Percentiles rank a stretch among this genome's conserved stretches.
Evolutionary conservation across 1,139 yeast species (phyloP).

Genomic region (Yamadazyma taylorii): DNA sequence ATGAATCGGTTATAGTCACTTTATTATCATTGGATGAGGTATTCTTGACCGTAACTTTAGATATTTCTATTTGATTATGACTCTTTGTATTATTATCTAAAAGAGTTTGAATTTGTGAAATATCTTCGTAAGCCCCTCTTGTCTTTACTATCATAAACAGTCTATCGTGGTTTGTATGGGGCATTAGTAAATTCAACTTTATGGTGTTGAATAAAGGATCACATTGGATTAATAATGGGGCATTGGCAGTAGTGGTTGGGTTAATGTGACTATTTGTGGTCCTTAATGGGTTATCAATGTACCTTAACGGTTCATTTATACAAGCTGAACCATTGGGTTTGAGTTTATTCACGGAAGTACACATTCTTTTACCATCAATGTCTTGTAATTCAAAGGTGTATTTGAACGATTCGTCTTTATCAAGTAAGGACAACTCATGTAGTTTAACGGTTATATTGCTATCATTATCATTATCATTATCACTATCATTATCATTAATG

Average conservation of each 20-base stretch:
- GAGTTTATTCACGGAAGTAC: slow-evolving; percentile 17
- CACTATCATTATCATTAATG: no score
- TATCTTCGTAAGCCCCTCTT: slow-evolving; percentile 3
- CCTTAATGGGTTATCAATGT: slow-evolving; percentile 30
- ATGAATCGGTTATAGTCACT: slow-evolving; percentile 34
- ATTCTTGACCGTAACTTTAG: slow-evolving; percentile 27
- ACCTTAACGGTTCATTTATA: slow-evolving; percentile 20
- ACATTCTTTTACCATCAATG: slow-evolving; percentile 10
- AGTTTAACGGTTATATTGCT: no score
- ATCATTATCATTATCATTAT: no score
- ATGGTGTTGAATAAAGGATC: slow-evolving; percentile 23
- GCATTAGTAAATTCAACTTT: slow-evolving; percentile 26
- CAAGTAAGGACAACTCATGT: slow-evolving; percentile 24
- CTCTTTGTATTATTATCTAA: background rate
- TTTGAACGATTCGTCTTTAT: slow-evolving; percentile 22
- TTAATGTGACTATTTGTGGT: no score
- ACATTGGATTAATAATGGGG: slow-evolving; percentile 32
- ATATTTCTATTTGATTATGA: slow-evolving; percentile 19
- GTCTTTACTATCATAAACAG: slow-evolving; percentile 31
- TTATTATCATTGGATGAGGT: slow-evolving; percentile 32
- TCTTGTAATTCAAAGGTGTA: slow-evolving; percentile 21
- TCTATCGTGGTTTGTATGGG: slow-evolving; percentile 10
- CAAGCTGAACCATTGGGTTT: no score
- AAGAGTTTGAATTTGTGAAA: background rate
- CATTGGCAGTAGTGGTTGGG: slow-evolving; percentile 9